phyloP scores from a whole-genome alignment of 495 filamentous ascomycete species.

The Penicillium cataractarum region DNA sequence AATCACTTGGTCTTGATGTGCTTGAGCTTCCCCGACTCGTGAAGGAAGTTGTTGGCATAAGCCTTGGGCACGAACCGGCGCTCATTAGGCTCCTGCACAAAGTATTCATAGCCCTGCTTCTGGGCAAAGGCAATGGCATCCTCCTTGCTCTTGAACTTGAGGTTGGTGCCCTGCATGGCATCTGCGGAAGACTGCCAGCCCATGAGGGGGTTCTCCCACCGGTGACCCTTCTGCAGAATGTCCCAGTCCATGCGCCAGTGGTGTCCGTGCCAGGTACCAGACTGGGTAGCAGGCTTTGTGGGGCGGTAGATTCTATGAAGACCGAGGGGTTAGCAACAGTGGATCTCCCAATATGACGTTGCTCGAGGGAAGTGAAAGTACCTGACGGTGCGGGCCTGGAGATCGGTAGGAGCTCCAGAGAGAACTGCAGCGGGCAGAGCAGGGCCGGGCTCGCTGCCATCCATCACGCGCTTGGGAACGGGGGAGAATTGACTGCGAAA shows the following conservation, averaged over 20 bases:
- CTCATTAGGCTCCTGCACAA: slow-evolving; percentile 94
- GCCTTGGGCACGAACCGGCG: slow-evolving; percentile 85
- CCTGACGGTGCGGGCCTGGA: slow-evolving; percentile 93
- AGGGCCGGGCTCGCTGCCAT: slow-evolving; percentile 82
- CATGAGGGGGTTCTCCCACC: slow-evolving; percentile 98
- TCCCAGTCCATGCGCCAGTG: slow-evolving; percentile 99
- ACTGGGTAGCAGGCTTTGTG: slow-evolving; percentile 91
- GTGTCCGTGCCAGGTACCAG: slow-evolving; percentile 77
- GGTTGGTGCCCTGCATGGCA: slow-evolving; percentile 84
- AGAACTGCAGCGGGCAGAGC: slow-evolving; percentile 79
- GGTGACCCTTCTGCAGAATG: slow-evolving; percentile 79
- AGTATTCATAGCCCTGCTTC: slow-evolving; percentile 99
- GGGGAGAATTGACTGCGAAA: slow-evolving; percentile 77
- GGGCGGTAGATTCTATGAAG: slow-evolving; percentile 79
- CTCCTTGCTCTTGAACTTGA: slow-evolving; percentile 92
- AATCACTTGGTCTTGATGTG: slow-evolving; percentile 87
- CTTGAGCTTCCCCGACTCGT: slow-evolving; percentile 84
- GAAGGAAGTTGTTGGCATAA: slow-evolving; percentile 95
- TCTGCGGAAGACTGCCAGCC: slow-evolving; percentile 98
- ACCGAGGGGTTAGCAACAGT: slow-evolving; percentile 28
- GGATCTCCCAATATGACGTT: not conserved
- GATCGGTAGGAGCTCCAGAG: slow-evolving; percentile 89
- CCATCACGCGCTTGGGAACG: slow-evolving; percentile 83
- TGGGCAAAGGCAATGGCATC: slow-evolving; percentile 93
- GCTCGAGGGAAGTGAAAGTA: slow-evolving; percentile 42